Evolutionary conservation across 805 yeast genomes (phyloP), one percentile per base, ranked within the genome.

Genomic region (Hanseniaspora clermontiae): DNA sequence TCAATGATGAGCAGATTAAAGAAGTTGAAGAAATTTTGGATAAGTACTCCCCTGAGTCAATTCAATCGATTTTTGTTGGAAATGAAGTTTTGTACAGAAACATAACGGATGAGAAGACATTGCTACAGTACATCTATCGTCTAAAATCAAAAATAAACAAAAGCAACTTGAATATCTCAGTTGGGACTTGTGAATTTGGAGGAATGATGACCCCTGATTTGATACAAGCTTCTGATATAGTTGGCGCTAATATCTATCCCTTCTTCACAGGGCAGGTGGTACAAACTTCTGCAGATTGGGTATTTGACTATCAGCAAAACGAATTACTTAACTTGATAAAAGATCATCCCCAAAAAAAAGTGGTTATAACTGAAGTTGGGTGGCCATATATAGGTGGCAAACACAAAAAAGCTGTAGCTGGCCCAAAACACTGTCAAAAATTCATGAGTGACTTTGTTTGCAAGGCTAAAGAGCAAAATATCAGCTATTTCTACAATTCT

Each of bases 341-440:
- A 52, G 56, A 60, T 7, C 57, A 58, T 10, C 54, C 58, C 12
- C 53, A 57, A 32, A 64, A 72, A 1, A 66, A 63, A 34, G 61
- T 81, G 6, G 69, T 76, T 4, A 72, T 83, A 1, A 72, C 85
- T 0, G 88, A 83, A 60, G 76, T 82, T 20, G 89, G 88, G 0
- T 83, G 89, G 90, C 90, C 89, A 0, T 78, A 74, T 45, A 70
- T 67, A 1, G 89, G 88, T 3, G 87, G 87, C 0, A 57, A 40
- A 0, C 74, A 70, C 57, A 64, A 69, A 43, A 64, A 67, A 1
- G 73, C 88, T 0, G 63, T 65, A 3, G 85, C 87, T 0, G 77
- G 77, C 1, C 59, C 63, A 2, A 55, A 61, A 7, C 73, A 76
- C 49, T 65, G 75, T 61, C 80, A 79, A 57, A 59, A 58, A 6